phyloP scores from a whole-genome alignment of 2,329 filamentous ascomycete genomes.

The Trichophyton mentagrophytes region DNA sequence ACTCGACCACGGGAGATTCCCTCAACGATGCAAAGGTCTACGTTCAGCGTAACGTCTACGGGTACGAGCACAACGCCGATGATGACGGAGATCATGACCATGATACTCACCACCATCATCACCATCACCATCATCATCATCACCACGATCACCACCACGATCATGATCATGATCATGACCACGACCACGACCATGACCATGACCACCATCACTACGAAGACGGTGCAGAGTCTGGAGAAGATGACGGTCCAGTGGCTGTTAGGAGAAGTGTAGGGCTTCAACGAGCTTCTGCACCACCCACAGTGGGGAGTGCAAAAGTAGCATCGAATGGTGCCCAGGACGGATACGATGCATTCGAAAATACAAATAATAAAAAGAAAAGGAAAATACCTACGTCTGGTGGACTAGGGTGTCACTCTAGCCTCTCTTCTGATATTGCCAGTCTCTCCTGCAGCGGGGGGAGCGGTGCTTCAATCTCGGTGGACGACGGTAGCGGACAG shows the following conservation, averaged over 20 bases:
- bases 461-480: slow-evolving; percentile 29
- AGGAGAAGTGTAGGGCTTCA: slow-evolving; percentile 28
- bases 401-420: slow-evolving; percentile 48
- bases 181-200: slow-evolving; percentile 22
- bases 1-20: slow-evolving; percentile 43
- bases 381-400: slow-evolving; percentile 89
- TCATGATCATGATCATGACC: slow-evolving; percentile 31
- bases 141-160: slow-evolving; percentile 35
- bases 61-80: slow-evolving; percentile 28
- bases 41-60: slow-evolving; percentile 33
- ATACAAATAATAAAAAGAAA: slow-evolving; percentile 99
- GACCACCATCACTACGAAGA: slow-evolving; percentile 33
- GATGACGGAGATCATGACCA: slow-evolving; percentile 26
- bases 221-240: slow-evolving; percentile 50
- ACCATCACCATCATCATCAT: slow-evolving; percentile 32
- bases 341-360: slow-evolving; percentile 94
- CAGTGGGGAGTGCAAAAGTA: slow-evolving; percentile 31
- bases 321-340: slow-evolving; percentile 60
- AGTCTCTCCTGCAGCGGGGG: slow-evolving; percentile 46
- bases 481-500: slow-evolving; percentile 35
- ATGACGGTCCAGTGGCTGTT: slow-evolving; percentile 37
- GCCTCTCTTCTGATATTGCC: slow-evolving; percentile 51
- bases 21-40: slow-evolving; percentile 35
- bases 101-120: slow-evolving; percentile 35
- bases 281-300: slow-evolving; percentile 25